phyloP scores from a whole-genome alignment of 345 rosid species.

The Lumnitzera littorea region DNA sequence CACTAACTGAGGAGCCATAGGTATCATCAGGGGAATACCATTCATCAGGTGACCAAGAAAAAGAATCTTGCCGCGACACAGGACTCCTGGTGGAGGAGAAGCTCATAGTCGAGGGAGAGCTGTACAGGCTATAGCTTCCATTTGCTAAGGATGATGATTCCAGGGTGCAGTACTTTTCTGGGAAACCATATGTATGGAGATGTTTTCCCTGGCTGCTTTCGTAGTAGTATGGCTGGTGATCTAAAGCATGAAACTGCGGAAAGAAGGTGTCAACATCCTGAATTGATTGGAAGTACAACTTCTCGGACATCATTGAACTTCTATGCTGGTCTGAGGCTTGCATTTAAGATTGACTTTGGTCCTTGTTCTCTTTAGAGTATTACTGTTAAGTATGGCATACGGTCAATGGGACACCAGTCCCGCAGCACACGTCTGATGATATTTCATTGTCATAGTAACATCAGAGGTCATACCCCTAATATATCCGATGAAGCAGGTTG shows the following conservation, averaged over 20 bases:
- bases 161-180: slow-evolving; percentile 43
- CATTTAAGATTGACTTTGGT: slow-evolving; percentile 12
- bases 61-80: slow-evolving; percentile 40
- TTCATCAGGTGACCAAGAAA: slow-evolving; percentile 23
- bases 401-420: no score
- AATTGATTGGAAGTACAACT: slow-evolving; percentile 26
- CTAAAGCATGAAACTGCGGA: slow-evolving; percentile 32
- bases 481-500: no score
- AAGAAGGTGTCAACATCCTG: slow-evolving; percentile 36
- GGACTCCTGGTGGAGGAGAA: slow-evolving; percentile 47
- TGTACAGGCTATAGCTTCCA: slow-evolving; percentile 23
- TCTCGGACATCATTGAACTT: slow-evolving; percentile 33
- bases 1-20: slow-evolving; percentile 48
- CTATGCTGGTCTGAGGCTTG: slow-evolving; percentile 26
- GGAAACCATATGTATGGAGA: slow-evolving; percentile 26
- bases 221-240: slow-evolving; percentile 21
- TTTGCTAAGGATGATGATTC: slow-evolving; percentile 51
- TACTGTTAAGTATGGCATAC: no score
- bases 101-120: slow-evolving; percentile 31
- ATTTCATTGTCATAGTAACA: no score
- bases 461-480: no score
- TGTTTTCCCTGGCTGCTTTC: slow-evolving; percentile 18
- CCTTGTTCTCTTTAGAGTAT: no score
- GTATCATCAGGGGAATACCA: slow-evolving; percentile 50
- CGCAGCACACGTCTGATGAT: no score